phyloP scores from a whole-genome alignment of 768 basidiomycete genomes.

The Suillus hirtellus region DNA sequence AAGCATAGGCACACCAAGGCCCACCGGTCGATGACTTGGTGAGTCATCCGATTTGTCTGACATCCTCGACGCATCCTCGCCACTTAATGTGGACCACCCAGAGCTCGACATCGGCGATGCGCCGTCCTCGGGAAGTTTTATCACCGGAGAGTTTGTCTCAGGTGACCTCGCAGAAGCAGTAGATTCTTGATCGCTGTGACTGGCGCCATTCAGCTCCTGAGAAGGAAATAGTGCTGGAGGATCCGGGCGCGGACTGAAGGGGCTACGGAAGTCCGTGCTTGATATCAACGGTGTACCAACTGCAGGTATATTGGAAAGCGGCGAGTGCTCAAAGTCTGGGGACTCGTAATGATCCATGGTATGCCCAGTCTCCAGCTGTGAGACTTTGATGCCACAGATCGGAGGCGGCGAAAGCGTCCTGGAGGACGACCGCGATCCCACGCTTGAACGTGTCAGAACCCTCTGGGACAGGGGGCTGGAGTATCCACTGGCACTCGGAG shows the following conservation, averaged over 20 bases:
- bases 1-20: slow-evolving; percentile 24
- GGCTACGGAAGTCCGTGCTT: slow-evolving; percentile 19
- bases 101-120: slow-evolving; percentile 26
- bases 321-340: slow-evolving; percentile 29
- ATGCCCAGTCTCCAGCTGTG: slow-evolving; percentile 33
- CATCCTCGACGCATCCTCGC: slow-evolving; percentile 18
- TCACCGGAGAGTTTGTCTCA: slow-evolving; percentile 28
- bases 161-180: slow-evolving; percentile 30
- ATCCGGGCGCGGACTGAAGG: slow-evolving; percentile 33
- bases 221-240: slow-evolving; percentile 20
- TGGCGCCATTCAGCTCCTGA: slow-evolving; percentile 16
- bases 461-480: slow-evolving; percentile 34
- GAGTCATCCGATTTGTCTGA: slow-evolving; percentile 17
- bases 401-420: slow-evolving; percentile 8
- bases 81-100: slow-evolving; percentile 32
- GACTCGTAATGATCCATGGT: slow-evolving; percentile 23
- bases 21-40: slow-evolving; percentile 9
- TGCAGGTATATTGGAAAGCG: slow-evolving; percentile 31
- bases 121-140: slow-evolving; percentile 29
- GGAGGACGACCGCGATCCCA: slow-evolving; percentile 14
- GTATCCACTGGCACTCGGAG: slow-evolving; percentile 30
- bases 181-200: slow-evolving; percentile 21
- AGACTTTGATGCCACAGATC: slow-evolving; percentile 25
- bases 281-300: slow-evolving; percentile 32
- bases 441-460: slow-evolving; percentile 9